phyloP scores from a whole-genome alignment of 495 filamentous ascomycete genomes.

The Pseudotulostoma volvatum region DNA sequence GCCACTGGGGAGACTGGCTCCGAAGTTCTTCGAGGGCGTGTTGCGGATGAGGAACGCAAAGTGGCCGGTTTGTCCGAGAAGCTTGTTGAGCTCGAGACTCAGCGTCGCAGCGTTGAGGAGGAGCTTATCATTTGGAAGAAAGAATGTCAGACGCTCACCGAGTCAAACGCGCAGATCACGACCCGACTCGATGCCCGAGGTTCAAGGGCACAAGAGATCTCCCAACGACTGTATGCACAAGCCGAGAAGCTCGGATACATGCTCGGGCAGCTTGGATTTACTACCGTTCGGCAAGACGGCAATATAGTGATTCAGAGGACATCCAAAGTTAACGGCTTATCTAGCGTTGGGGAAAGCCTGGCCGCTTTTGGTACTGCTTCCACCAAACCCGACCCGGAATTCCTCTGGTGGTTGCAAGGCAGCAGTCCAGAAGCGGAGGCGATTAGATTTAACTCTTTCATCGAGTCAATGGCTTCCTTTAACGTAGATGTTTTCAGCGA shows the following conservation, averaged over 20 bases:
- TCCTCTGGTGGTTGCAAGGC: constrained; percentile 60
- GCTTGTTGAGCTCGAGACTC: constrained; percentile 47
- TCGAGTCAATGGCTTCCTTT: constrained; percentile 53
- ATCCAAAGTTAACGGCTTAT: constrained; percentile 47
- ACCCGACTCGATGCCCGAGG: constrained; percentile 46
- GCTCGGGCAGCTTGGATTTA: constrained; percentile 72
- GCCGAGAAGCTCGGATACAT: constrained; percentile 61
- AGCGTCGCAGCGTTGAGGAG: constrained; percentile 48
- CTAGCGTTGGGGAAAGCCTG: constrained; percentile 41
- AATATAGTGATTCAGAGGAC: constrained; percentile 60
- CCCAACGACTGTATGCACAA: constrained; percentile 59
- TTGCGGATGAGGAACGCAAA: constrained; percentile 53
- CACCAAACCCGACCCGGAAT: constrained; percentile 40
- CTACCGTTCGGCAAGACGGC: constrained; percentile 54
- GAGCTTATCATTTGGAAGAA: constrained; percentile 45
- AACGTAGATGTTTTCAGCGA: constrained; percentile 72
- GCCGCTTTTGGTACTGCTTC: constrained; percentile 40
- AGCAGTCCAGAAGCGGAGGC: constrained; percentile 39
- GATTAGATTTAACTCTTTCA: constrained; percentile 51
- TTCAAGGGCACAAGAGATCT: constrained; percentile 59
- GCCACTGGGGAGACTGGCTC: constrained; percentile 65
- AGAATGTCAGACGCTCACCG: constrained; percentile 35
- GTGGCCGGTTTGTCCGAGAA: constrained; percentile 43
- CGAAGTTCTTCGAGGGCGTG: constrained; percentile 51
- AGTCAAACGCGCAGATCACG: constrained; percentile 29